A percentile compares a stretch with the other conserved stretches of the same genome.
Conservation (phyloP, 169 alveolate species). For the Neospora caninum region DNA sequence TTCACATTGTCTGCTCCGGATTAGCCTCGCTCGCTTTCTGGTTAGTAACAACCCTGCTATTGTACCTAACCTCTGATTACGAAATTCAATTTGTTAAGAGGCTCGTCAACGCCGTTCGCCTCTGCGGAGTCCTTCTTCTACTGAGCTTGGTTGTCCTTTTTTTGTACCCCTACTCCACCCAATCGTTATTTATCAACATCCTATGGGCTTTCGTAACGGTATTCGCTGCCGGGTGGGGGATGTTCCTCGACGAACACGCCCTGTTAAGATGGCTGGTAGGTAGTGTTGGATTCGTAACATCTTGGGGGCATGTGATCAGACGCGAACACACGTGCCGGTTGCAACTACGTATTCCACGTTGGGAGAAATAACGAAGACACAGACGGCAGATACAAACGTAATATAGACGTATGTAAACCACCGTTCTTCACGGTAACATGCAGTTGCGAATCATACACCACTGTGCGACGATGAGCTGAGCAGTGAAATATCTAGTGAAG, state of each 20-base stretch:
- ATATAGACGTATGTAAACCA: too few relatives aligned
- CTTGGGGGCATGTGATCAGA: background rate
- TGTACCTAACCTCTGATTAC: slow-evolving; percentile 8
- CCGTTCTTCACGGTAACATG: too few relatives aligned
- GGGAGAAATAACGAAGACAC: too few relatives aligned
- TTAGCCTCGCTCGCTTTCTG: background rate
- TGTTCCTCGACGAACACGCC: slow-evolving; percentile 14
- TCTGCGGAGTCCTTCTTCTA: background rate
- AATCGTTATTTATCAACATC: slow-evolving; percentile 3
- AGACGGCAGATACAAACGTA: too few relatives aligned
- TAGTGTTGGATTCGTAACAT: too few relatives aligned
- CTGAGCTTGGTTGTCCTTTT: background rate
- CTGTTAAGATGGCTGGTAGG: slow-evolving; percentile 15
- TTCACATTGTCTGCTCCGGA: background rate
- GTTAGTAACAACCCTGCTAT: background rate
- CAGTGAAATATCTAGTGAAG: too few relatives aligned
- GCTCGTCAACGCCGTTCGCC: background rate
- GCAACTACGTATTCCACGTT: too few relatives aligned
- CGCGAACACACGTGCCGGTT: background rate
- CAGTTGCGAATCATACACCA: too few relatives aligned
- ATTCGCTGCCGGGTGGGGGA: slow-evolving; percentile 6
- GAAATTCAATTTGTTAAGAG: background rate
- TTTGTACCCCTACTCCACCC: background rate
- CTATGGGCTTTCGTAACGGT: background rate
- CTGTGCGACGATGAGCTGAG: too few relatives aligned